phyloP scores from a whole-genome alignment of 192 early-diverging fungal species.

The Bifiguratus adelaidae region DNA sequence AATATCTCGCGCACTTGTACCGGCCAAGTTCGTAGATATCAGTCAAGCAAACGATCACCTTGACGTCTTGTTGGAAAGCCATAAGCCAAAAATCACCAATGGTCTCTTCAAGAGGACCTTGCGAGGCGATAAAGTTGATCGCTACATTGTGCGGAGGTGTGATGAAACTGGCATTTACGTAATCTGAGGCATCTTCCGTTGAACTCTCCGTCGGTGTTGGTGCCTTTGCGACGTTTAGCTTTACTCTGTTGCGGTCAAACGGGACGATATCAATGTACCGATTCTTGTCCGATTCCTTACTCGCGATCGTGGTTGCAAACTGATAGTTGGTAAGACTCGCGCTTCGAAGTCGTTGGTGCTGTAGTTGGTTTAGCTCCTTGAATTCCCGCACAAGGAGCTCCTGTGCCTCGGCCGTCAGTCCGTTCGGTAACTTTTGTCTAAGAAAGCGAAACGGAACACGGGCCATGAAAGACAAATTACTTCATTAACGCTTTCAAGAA shows the following conservation, averaged over 20 bases:
- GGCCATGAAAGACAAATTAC: too few species aligned
- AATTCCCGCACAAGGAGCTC: too few species aligned
- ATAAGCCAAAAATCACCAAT: conserved; percentile 85
- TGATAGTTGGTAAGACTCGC: too few species aligned
- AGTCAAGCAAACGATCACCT: conserved; percentile 86
- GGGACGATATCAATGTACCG: conserved; percentile 29
- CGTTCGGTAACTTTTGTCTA: too few species aligned
- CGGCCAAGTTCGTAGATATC: conserved; percentile 56
- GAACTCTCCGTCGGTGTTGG: background rate
- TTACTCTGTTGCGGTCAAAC: conserved; percentile 10
- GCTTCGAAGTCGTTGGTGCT: too few species aligned
- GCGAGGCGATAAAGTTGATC: conserved; percentile 71
- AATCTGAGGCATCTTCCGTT: conserved; percentile 15
- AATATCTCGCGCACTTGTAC: conserved; percentile 79
- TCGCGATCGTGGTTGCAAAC: too few species aligned
- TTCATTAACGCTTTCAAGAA: conserved; percentile 6
- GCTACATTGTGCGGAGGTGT: conserved; percentile 27
- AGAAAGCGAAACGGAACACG: too few species aligned
- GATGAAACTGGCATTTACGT: conserved; percentile 79
- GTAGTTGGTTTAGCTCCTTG: too few species aligned
- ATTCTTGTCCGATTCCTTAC: too few species aligned
- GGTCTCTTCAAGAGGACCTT: conserved; percentile 75
- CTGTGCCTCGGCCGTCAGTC: too few species aligned
- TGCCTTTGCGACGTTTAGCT: background rate
- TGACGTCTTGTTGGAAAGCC: conserved; percentile 65